Evolutionary conservation across 208 protist species (phyloP).

Genomic region (Leishmania major): DNA sequence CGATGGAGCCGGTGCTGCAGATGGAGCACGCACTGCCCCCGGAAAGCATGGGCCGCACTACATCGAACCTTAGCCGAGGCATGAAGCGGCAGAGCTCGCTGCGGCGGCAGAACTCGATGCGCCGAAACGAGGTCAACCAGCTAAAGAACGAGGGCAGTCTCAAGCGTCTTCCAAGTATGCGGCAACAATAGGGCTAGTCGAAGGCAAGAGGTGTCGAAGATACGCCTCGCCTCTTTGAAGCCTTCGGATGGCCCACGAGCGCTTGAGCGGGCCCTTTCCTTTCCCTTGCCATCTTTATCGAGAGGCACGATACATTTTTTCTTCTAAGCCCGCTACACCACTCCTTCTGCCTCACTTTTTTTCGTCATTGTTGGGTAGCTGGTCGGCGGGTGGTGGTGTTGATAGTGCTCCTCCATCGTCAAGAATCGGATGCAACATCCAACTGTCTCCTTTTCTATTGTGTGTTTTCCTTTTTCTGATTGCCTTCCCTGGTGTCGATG

Average conservation of each 20-base stretch:
- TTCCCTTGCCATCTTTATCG: background rate
- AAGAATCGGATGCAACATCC: background rate
- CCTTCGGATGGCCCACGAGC: background rate
- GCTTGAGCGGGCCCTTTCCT: background rate
- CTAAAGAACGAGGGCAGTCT: conserved; percentile 44
- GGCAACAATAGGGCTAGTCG: conserved; percentile 16
- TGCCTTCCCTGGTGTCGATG: background rate
- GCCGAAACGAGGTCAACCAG: conserved; percentile 50
- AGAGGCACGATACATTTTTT: background rate
- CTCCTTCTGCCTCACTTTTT: conserved; percentile 2
- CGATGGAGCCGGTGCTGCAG: background rate
- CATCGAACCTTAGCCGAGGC: conserved; percentile 33
- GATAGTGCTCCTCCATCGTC: conserved; percentile 8
- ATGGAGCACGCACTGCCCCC: background rate
- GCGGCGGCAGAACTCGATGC: conserved; percentile 53
- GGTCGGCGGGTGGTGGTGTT: background rate
- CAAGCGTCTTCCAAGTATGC: conserved; percentile 51
- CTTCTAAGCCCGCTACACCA: background rate
- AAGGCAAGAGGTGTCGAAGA: background rate
- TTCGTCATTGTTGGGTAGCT: background rate
- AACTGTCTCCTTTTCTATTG: background rate
- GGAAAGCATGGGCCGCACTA: conserved; percentile 11
- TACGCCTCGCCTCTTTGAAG: background rate
- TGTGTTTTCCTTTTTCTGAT: background rate
- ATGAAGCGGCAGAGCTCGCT: conserved; percentile 44